Evolutionary conservation across 2,329 filamentous ascomycete species (phyloP), one percentile per base, ranked within the genome.

Genomic region (Pseudogymnoascus sp.): DNA sequence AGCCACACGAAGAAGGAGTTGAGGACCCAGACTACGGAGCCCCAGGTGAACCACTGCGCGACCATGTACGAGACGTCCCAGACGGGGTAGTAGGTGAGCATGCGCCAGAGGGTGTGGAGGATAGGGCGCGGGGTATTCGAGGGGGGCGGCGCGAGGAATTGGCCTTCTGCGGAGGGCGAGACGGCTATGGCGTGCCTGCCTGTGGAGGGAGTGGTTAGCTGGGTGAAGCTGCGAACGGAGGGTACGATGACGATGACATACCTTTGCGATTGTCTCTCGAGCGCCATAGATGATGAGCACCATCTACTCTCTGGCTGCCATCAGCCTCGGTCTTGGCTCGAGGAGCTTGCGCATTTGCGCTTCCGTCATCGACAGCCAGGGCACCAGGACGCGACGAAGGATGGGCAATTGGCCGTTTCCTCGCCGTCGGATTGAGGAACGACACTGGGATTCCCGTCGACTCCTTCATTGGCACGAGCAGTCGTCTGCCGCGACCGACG

Each of bases 1-100:
- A 88, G 74, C 76, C 80, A 87, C 4, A 80, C 79, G 68, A 88
- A 88, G 70, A 85, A 86, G 1, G 80, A 78, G 68, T 88, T 88
- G 62, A 83, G 69, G 1, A 81, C 76, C 80, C 81, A 84, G 28
- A 84, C 72, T 0, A 78, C 67, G 0, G 78, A 82, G 2, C 82
- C 82, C 3, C 78, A 62, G 0, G 81, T 83, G 71, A 84, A 85
- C 6, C 78, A 71, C 4, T 74, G 68, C 2, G 81, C 81, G 6
- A 84, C 78, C 4, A 81, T 74, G 65, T 78, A 84, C 0, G 80
- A 83, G 9, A 85, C 72, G 63, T 85, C 81, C 79, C 80, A 84
- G 58, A 80, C 71, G 0, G 82, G 82, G 60, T 73, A 82, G 53
- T 69, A 70, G 6, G 75, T 80, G 61, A 76, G 69, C 79, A 83